A percentile compares a stretch with the other conserved stretches of the same genome.
phyloP scores from a whole-genome alignment of 1,284 basidiomycete genomes.

The Apiotrichum montevideense region DNA sequence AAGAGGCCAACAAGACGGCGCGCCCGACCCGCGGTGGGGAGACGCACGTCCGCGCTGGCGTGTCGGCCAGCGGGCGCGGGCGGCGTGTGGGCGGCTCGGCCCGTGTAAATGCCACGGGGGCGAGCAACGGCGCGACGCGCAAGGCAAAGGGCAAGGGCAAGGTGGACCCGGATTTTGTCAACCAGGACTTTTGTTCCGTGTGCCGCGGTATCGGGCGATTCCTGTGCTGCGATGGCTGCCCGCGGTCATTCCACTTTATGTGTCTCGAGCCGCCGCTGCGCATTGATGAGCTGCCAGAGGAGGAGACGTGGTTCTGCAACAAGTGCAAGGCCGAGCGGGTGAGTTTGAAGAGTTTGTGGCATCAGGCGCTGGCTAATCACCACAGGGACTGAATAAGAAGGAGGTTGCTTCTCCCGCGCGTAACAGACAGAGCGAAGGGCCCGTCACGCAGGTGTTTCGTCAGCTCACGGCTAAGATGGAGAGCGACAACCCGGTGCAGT shows the following conservation, averaged over 20 bases:
- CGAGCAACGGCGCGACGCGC: conserved; percentile 6
- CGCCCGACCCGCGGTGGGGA: conserved; percentile 21
- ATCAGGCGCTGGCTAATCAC: neutral
- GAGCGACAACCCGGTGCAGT: conserved; percentile 57
- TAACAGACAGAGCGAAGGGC: conserved; percentile 14
- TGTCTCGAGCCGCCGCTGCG: conserved; percentile 95
- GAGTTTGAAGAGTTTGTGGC: conserved; percentile 5
- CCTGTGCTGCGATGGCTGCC: conserved; percentile 95
- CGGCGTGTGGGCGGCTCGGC: conserved; percentile 33
- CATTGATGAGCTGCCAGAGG: conserved; percentile 71
- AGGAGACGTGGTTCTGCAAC: conserved; percentile 85
- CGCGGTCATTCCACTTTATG: conserved; percentile 89
- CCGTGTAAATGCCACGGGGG: conserved; percentile 4
- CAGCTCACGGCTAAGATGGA: conserved; percentile 32
- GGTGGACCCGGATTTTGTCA: conserved; percentile 45
- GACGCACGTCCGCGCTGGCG: conserved; percentile 29
- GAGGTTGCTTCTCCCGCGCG: conserved; percentile 4
- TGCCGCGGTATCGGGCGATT: conserved; percentile 70
- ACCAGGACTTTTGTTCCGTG: conserved; percentile 91
- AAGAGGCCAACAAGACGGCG: conserved; percentile 7
- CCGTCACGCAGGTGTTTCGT: conserved; percentile 32
- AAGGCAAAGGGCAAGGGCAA: conserved; percentile 29
- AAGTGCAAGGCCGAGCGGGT: conserved; percentile 40
- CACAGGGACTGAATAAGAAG: neutral
- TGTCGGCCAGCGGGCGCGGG: conserved; percentile 36